Evolutionary conservation across 2,329 filamentous ascomycete species (phyloP).

Genomic region (Mycosphaerelloides madeirae): DNA sequence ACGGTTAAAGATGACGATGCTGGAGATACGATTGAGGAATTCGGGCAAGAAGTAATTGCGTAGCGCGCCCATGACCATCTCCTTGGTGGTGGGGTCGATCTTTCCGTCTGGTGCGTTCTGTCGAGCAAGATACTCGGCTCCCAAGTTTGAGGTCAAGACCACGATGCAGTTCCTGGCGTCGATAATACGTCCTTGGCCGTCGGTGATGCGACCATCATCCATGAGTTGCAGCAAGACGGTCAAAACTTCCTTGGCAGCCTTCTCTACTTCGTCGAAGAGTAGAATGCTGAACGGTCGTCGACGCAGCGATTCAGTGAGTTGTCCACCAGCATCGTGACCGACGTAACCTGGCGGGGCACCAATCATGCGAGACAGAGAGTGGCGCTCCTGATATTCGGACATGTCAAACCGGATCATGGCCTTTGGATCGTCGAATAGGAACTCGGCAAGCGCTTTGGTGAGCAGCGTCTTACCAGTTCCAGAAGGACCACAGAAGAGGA

Average conservation of each 20-base stretch:
- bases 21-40: conserved; percentile 97
- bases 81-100: conserved; percentile 78
- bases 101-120: conserved; percentile 72
- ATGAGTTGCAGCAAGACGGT: conserved; percentile 98
- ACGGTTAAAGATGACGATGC: conserved; percentile 96
- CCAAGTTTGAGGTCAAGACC: conserved; percentile 97
- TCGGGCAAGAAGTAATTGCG: conserved; percentile 97
- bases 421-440: conserved; percentile 95
- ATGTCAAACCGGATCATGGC: conserved; percentile 99
- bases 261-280: conserved; percentile 96
- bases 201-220: conserved; percentile 97
- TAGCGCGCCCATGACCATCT: conserved; percentile 85
- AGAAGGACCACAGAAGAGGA: conserved; percentile 97
- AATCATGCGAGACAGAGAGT: conserved; percentile 94
- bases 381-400: conserved; percentile 98
- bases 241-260: conserved; percentile 94
- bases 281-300: conserved; percentile 96
- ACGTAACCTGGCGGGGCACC: conserved; percentile 96
- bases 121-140: conserved; percentile 85
- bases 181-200: conserved; percentile 90
- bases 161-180: conserved; percentile 98
- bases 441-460: conserved; percentile 94
- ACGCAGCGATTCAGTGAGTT: conserved; percentile 89
- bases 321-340: conserved; percentile 90
- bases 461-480: conserved; percentile 97